Evolutionary conservation across 2,329 filamentous ascomycete species (phyloP), one percentile per base, ranked within the genome.

Genomic region (Aspergillus neoniger): DNA sequence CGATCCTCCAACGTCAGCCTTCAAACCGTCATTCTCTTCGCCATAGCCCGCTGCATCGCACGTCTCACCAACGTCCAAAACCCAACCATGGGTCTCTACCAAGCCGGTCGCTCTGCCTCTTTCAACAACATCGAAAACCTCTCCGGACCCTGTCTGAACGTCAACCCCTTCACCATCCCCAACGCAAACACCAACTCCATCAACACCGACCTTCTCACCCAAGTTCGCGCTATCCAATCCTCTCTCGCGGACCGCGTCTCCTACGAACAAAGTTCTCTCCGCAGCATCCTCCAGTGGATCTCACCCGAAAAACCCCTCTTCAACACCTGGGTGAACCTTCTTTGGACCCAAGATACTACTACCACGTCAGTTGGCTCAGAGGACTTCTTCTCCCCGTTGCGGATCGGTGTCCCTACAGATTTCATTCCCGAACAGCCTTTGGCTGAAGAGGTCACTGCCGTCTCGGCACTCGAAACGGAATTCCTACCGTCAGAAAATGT

Each of bases 261-360:
- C 6, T 74, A 68, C 55, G 73, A 74, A 49, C 72, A 74, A 48
- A 70, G 67, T 54, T 68, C 63, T 1, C 61, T 74, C 14, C 63
- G 58, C 1, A 67, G 74, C 23, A 63, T 74, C 17, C 61, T 70
- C 4, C 39, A 32, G 14, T 70, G 66, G 67, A 48, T 57, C 38
- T 47, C 55, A 3, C 51, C 49, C 4, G 50, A 60, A 5, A 28
- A 30, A 2, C 66, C 66, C 7, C 53, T 70, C 1, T 74, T 75
- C 65, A 74, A 75, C 47, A 65, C 68, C 2, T 74, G 68, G 66
- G 64, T 74, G 30, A 75, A 75, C 50, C 65, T 75, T 14, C 64
- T 75, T 30, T 74, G 70, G 70, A 66, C 66, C 52, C 68, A 71
- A 61, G 59, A 21, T 10, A 50, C 52, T 19, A 54, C 56, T 32